Evolutionary conservation across 1,284 basidiomycete genomes (phyloP).

Genomic region (Macrocystidia cucumis): DNA sequence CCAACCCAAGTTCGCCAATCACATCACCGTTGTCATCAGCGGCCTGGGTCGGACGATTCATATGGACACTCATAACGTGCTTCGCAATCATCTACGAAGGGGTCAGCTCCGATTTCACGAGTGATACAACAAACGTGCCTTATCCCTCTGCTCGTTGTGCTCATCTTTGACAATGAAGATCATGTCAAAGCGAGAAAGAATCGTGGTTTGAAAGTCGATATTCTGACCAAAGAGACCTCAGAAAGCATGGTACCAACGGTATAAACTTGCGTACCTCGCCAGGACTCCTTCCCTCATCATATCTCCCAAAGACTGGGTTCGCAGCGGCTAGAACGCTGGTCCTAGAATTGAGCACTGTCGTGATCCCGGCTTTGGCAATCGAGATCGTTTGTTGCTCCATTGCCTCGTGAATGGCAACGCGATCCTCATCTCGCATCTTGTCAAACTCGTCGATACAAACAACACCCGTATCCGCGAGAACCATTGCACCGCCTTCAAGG

Average conservation of each 20-base stretch:
- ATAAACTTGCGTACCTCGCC: constrained; percentile 62
- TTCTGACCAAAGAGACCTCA: constrained; percentile 47
- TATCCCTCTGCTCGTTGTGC: constrained; percentile 92
- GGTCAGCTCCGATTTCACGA: no score
- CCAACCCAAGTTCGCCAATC: constrained; percentile 92
- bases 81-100: constrained; percentile 79
- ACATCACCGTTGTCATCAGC: constrained; percentile 54
- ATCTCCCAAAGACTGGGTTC: constrained; percentile 97
- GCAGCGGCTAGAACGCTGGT: constrained; percentile 97
- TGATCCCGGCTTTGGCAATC: constrained; percentile 98
- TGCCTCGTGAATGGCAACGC: constrained; percentile 98
- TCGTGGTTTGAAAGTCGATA: constrained; percentile 98
- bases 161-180: constrained; percentile 99
- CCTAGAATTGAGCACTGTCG: constrained; percentile 93
- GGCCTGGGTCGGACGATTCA: constrained; percentile 77
- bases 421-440: constrained; percentile 99
- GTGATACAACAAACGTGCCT: constrained; percentile 52
- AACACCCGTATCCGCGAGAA: constrained; percentile 95
- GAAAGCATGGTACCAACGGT: neutral
- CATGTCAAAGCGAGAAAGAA: constrained; percentile 99
- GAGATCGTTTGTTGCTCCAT: constrained; percentile 99
- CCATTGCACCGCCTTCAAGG: constrained; percentile 99
- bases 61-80: constrained; percentile 99
- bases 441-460: constrained; percentile 99
- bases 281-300: constrained; percentile 95